Evolutionary conservation across 2,329 filamentous ascomycete genomes (phyloP).

Genomic region (Pseudocercospora eumusae): DNA sequence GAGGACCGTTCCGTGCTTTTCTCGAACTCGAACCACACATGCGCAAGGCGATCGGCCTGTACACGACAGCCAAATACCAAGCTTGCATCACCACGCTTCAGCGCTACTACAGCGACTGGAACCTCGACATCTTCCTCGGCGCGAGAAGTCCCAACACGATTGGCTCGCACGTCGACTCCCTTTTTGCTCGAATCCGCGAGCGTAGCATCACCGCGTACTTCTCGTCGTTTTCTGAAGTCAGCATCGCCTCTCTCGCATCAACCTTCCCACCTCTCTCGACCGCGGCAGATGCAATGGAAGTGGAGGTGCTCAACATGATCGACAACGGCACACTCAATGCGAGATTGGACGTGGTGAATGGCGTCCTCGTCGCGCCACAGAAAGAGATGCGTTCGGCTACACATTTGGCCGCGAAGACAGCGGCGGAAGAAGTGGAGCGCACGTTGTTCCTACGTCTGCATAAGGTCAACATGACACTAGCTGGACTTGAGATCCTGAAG

Average conservation of each 20-base stretch:
- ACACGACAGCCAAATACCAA: conserved; percentile 87
- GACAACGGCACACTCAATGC: conserved; percentile 69
- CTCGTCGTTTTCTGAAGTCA: conserved; percentile 84
- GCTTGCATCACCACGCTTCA: conserved; percentile 81
- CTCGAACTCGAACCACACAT: conserved; percentile 93
- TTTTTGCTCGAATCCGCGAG: conserved; percentile 76
- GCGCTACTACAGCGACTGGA: conserved; percentile 77
- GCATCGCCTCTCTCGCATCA: conserved; percentile 72
- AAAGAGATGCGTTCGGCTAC: conserved; percentile 67
- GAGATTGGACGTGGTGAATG: conserved; percentile 78
- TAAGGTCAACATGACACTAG: conserved; percentile 72
- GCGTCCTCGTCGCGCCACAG: conserved; percentile 73
- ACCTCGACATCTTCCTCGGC: conserved; percentile 80
- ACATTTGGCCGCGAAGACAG: conserved; percentile 68
- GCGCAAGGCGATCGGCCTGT: conserved; percentile 83
- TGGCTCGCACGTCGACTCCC: conserved; percentile 59
- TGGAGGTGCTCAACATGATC: conserved; percentile 79
- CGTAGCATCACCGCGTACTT: conserved; percentile 96
- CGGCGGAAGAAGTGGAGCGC: conserved; percentile 70
- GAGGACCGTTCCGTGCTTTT: conserved; percentile 82
- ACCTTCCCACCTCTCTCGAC: conserved; percentile 62
- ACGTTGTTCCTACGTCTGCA: conserved; percentile 75
- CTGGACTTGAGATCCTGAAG: conserved; percentile 64
- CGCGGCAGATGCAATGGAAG: conserved; percentile 59
- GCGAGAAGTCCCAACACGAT: conserved; percentile 43